Conservation (phyloP, 345 rosid species). For the Arabis alpina region DNA sequence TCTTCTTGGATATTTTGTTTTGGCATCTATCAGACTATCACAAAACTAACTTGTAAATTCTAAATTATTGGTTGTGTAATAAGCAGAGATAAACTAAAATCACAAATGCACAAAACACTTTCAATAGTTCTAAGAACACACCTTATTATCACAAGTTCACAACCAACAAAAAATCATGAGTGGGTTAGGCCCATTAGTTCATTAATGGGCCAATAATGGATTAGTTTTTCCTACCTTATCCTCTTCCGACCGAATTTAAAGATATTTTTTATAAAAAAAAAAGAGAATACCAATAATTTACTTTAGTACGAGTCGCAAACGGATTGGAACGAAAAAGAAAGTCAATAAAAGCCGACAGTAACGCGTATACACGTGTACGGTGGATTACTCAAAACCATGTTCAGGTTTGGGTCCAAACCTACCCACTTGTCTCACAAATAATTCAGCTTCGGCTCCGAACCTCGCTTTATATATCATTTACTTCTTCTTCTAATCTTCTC, state of each 20-base stretch:
- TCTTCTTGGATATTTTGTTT: too few species aligned
- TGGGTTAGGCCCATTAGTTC: conserved; percentile 29
- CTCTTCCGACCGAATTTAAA: conserved; percentile 29
- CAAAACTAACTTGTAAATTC: too few species aligned
- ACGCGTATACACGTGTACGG: conserved; percentile 45
- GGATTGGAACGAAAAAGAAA: conserved; percentile 25
- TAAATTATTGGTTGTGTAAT: too few species aligned
- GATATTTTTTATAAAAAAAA: conserved; percentile 14
- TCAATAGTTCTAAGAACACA: too few species aligned
- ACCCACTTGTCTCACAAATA: conserved; percentile 36
- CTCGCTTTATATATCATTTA: conserved; percentile 35
- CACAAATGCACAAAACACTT: too few species aligned
- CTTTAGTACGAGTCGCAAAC: conserved; percentile 24
- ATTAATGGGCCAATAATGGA: conserved; percentile 23
- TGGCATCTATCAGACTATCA: too few species aligned
- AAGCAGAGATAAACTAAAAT: too few species aligned
- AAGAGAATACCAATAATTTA: conserved; percentile 22
- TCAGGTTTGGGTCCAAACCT: conserved; percentile 26
- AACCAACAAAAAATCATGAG: neutral
- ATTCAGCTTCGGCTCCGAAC: conserved; percentile 20
- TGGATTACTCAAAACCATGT: conserved; percentile 34
- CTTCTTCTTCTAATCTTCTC: conserved; percentile 7
- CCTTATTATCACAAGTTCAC: too few species aligned
- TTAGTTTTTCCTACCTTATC: conserved; percentile 42
- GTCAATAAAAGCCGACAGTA: conserved; percentile 44